Conservation (phyloP, 2,329 filamentous ascomycete genomes). For the Sclerotinia spermophila region DNA sequence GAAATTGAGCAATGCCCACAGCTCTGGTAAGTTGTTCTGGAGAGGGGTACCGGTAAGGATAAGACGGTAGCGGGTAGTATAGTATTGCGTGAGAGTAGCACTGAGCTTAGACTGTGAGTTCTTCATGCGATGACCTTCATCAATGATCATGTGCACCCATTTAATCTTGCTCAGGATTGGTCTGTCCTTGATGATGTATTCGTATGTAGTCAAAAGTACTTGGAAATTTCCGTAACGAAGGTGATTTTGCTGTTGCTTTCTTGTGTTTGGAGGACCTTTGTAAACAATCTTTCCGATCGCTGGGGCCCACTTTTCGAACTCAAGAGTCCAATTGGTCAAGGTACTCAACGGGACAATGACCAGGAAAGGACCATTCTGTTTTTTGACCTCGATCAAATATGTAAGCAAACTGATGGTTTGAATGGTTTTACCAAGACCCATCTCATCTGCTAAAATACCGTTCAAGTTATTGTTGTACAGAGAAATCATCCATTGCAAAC, state of each 20-base stretch:
- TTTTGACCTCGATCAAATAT: conserved; percentile 94
- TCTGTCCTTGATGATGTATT: conserved; percentile 99
- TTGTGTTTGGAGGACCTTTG: conserved; percentile 85
- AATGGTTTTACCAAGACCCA: conserved; percentile 99
- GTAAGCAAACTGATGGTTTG: conserved; percentile 98
- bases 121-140: conserved; percentile 99
- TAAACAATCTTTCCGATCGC: conserved; percentile 85
- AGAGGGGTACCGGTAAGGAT: conserved; percentile 96
- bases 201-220: conserved; percentile 93
- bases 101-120: conserved; percentile 95
- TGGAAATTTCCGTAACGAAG: conserved; percentile 96
- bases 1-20: conserved; percentile 99
- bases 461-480: conserved; percentile 99
- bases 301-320: conserved; percentile 99
- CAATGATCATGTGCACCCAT: conserved; percentile 99
- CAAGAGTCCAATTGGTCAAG: conserved; percentile 95
- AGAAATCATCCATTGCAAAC: conserved; percentile 99
- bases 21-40: conserved; percentile 92
- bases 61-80: conserved; percentile 88
- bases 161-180: conserved; percentile 96
- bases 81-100: conserved; percentile 91
- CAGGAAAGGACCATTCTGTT: conserved; percentile 85
- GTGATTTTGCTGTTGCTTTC: conserved; percentile 88
- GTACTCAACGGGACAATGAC: conserved; percentile 97
- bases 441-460: conserved; percentile 96